Conservation (phyloP, 2,329 filamentous ascomycete genomes). For the Fusarium miscanthi region DNA sequence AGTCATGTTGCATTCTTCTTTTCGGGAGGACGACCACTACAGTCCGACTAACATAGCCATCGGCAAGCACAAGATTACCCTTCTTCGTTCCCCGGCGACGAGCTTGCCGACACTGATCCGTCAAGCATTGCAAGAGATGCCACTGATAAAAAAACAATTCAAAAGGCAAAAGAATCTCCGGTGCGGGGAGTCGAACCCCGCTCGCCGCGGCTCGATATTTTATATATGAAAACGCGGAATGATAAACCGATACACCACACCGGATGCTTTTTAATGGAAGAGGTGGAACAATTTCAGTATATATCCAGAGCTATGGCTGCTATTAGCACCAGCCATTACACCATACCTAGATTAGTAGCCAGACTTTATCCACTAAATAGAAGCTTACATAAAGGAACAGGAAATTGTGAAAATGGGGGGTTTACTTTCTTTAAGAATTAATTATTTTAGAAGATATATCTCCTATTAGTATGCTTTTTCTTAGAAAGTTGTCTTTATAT, state of each 20-base stretch:
- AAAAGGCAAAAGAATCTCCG: slow-evolving; percentile 1
- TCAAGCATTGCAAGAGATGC: no score
- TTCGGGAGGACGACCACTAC: no score
- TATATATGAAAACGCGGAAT: slow-evolving; percentile 32
- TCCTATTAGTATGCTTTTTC: no score
- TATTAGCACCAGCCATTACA: not conserved
- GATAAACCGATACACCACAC: slow-evolving; percentile 34
- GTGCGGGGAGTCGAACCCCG: slow-evolving; percentile 32
- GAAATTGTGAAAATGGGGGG: not conserved
- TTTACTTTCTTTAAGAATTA: no score
- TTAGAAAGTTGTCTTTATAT: no score
- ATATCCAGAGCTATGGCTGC: fast-evolving
- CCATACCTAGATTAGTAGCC: no score
- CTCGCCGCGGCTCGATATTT: slow-evolving; percentile 18
- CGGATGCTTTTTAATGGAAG: not conserved
- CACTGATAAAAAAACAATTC: not conserved
- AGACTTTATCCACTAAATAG: not conserved
- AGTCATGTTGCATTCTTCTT: no score
- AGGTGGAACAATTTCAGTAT: fast-evolving
- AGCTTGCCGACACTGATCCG: no score
- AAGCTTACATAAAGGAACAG: not conserved
- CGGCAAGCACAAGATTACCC: no score
- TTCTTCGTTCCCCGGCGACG: no score
- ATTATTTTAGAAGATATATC: no score
- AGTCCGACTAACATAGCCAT: no score